phyloP scores from a whole-genome alignment of 495 filamentous ascomycete species.

The Staphylotrichum longicolle region DNA sequence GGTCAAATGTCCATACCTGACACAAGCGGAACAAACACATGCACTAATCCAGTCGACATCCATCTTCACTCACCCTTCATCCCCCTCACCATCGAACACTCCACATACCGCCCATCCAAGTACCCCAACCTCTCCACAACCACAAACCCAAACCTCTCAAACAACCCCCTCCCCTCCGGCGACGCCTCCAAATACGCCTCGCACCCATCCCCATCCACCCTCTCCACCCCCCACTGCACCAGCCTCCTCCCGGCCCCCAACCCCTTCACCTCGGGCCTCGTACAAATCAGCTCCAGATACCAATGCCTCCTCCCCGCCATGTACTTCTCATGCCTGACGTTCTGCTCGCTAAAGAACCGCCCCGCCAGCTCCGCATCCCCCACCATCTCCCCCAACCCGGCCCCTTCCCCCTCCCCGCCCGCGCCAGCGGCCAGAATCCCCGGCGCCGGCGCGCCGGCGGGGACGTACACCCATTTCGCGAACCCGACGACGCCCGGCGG shows the following conservation, averaged over 20 bases:
- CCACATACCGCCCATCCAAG: constrained; percentile 27
- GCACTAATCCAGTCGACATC: no score
- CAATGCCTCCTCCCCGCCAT: constrained; percentile 39
- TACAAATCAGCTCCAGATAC: constrained; percentile 50
- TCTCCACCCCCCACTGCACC: constrained; percentile 48
- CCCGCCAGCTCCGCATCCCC: neutral
- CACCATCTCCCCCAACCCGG: neutral
- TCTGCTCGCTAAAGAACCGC: neutral
- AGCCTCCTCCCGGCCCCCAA: constrained; percentile 50
- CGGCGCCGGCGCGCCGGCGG: neutral
- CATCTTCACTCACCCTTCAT: neutral
- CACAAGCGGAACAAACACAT: no score
- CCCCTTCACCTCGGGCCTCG: constrained; percentile 47
- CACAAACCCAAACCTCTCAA: constrained; percentile 54
- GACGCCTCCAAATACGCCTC: constrained; percentile 56
- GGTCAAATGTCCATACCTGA: no score
- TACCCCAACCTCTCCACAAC: constrained; percentile 39
- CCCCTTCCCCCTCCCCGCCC: neutral
- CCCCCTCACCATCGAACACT: constrained; percentile 20
- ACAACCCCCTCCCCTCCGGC: constrained; percentile 51
- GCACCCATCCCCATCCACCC: constrained; percentile 48
- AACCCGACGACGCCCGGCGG: neutral
- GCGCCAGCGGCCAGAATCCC: neutral
- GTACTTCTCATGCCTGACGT: constrained; percentile 32
- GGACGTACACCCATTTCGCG: neutral